These are phyloP conservation scores for Symbiodinium pilosum DNA, from an alignment of 73 alveolate genomes.

Conservation along the genomic window DNA sequence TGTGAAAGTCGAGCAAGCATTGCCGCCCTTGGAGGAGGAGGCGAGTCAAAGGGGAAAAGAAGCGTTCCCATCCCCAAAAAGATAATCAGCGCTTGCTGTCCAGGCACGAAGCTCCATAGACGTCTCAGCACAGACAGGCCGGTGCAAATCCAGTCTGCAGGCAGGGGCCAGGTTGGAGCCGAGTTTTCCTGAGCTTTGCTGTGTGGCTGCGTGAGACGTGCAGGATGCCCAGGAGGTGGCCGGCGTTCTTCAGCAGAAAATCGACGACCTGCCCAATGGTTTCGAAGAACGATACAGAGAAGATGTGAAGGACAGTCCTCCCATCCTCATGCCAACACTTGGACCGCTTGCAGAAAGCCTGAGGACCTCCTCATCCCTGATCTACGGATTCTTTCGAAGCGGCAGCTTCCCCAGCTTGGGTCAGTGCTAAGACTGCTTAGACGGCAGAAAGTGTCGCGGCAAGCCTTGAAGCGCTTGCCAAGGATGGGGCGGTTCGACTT, in stretches of 20 bases:
- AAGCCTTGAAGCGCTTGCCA: too few relatives aligned
- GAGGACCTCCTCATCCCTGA: slow-evolving; percentile 62
- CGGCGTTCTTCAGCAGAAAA: slow-evolving; percentile 9
- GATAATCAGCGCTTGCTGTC: not conserved
- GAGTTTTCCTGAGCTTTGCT: not conserved
- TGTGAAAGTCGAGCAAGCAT: slow-evolving; percentile 20
- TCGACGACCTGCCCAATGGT: slow-evolving; percentile 47
- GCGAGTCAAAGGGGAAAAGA: not conserved
- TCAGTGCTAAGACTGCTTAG: too few relatives aligned
- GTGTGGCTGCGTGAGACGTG: not conserved
- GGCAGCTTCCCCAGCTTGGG: not conserved
- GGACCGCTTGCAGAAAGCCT: too few relatives aligned
- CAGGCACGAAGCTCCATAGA: not conserved
- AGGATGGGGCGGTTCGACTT: slow-evolving; percentile 73
- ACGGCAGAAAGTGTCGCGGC: too few relatives aligned
- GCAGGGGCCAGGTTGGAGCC: too few relatives aligned
- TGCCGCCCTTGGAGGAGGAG: slow-evolving; percentile 52
- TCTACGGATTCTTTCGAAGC: slow-evolving; percentile 38
- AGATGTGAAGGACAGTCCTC: slow-evolving; percentile 42
- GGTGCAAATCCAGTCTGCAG: not conserved
- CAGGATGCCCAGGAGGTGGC: slow-evolving; percentile 78
- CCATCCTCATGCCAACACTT: not conserved
- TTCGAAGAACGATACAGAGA: slow-evolving; percentile 47
- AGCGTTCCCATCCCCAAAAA: not conserved
- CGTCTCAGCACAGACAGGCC: not conserved